Evolutionary conservation across 345 rosid genomes (phyloP).

Genomic region (Pistacia integerrima): DNA sequence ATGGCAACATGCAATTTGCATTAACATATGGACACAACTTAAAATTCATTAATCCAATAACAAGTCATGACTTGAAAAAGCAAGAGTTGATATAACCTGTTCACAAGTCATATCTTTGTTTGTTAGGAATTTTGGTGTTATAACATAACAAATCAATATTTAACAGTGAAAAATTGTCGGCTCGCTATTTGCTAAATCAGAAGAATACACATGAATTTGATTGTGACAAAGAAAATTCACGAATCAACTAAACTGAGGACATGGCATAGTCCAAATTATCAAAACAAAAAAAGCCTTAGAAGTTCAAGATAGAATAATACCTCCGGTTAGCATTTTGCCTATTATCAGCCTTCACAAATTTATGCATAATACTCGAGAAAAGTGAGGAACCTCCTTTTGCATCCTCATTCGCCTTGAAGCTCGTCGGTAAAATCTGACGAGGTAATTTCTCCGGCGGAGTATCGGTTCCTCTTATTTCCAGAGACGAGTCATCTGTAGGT

Average conservation of each 20-base stretch:
- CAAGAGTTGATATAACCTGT: background rate
- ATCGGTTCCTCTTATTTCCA: slow-evolving; percentile 67
- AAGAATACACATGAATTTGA: background rate
- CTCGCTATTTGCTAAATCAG: background rate
- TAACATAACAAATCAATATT: background rate
- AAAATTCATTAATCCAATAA: background rate
- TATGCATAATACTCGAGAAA: slow-evolving; percentile 83
- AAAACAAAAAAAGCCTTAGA: background rate
- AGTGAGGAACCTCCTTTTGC: slow-evolving; percentile 46
- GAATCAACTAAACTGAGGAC: background rate
- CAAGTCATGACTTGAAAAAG: background rate
- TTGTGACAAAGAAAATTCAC: background rate
- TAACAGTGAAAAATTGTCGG: background rate
- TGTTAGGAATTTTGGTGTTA: background rate
- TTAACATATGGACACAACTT: too few relatives aligned
- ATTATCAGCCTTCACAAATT: slow-evolving; percentile 68
- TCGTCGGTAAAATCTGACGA: slow-evolving; percentile 58
- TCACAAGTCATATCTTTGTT: background rate
- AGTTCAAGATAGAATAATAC: slow-evolving; percentile 29
- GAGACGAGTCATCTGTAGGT: slow-evolving; percentile 29
- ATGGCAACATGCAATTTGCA: background rate
- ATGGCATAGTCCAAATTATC: background rate
- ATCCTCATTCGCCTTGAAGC: slow-evolving; percentile 29
- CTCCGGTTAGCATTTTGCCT: slow-evolving; percentile 41
- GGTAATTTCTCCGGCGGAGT: slow-evolving; percentile 96